Evolutionary conservation across 2,329 filamentous ascomycete species (phyloP).

Genomic region (Pseudogymnoascus destructans): DNA sequence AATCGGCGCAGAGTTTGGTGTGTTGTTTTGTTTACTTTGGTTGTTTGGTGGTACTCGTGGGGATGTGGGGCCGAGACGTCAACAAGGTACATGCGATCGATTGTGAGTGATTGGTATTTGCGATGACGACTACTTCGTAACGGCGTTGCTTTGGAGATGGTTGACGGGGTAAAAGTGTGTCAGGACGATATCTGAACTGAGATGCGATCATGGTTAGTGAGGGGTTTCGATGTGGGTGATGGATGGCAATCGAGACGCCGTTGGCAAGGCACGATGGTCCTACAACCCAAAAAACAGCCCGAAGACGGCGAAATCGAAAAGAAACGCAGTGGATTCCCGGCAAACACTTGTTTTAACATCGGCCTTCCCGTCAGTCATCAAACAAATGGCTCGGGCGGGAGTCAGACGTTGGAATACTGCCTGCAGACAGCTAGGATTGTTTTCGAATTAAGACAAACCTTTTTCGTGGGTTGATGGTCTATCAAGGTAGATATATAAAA

Average conservation of each 20-base stretch:
- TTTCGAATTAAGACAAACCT: conserved; percentile 4
- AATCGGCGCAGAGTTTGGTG: neutral
- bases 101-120: conserved; percentile 4
- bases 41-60: conserved; percentile 8
- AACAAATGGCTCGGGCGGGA: neutral
- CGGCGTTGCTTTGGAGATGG: conserved; percentile 7
- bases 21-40: conserved; percentile 5
- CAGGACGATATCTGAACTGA: conserved; percentile 2
- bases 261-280: conserved; percentile 6
- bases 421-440: neutral
- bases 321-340: conserved; percentile 2
- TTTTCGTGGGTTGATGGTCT: neutral
- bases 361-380: conserved; percentile 4
- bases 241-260: neutral
- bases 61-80: conserved; percentile 6
- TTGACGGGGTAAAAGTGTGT: neutral
- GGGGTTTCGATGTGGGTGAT: conserved; percentile 5
- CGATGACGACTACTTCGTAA: conserved; percentile 3
- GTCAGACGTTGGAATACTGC: neutral
- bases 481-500: conserved; percentile 3
- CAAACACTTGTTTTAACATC: conserved; percentile 7
- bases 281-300: neutral
- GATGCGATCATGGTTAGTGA: conserved; percentile 6
- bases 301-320: conserved; percentile 3
- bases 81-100: conserved; percentile 7